phyloP scores from a whole-genome alignment of 768 basidiomycete species.

The Gymnopilus junonius region DNA sequence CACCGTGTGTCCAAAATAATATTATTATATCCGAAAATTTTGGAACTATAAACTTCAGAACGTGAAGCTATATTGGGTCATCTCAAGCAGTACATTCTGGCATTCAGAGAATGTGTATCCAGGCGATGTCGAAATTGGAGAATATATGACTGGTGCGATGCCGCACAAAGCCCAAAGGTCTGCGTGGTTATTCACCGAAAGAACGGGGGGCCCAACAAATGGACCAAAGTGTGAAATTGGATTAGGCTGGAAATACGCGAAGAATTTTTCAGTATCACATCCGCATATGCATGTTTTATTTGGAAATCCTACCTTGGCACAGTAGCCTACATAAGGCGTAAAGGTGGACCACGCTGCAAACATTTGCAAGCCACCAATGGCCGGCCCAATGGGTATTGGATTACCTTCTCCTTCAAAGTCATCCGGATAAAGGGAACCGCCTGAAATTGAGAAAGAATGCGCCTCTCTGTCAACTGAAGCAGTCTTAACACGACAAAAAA shows the following conservation, averaged over 20 bases:
- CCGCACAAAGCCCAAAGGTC: constrained; percentile 1
- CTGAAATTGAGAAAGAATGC: background rate
- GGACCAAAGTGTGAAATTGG: constrained; percentile 1
- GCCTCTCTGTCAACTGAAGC: background rate
- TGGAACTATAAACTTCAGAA: no score
- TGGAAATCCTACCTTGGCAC: background rate
- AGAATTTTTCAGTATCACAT: no score
- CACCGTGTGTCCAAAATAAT: no score
- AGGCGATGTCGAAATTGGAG: background rate
- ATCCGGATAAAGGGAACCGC: background rate
- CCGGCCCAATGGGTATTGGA: background rate
- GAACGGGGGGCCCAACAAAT: constrained; percentile 1
- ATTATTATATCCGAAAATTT: no score
- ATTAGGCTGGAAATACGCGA: background rate
- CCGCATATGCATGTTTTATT: no score
- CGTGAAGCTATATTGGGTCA: no score
- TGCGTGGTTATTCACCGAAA: background rate
- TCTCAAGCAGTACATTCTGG: background rate
- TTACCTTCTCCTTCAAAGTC: constrained; percentile 7
- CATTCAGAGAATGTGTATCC: background rate
- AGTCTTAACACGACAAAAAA: background rate
- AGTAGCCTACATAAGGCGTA: background rate
- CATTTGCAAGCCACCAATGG: background rate
- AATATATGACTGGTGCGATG: background rate
- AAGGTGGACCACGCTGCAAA: background rate